Percentiles rank a stretch among this genome's conserved stretches.
Conservation (phyloP, 768 basidiomycete genomes). For the Leccinellum luteum region DNA sequence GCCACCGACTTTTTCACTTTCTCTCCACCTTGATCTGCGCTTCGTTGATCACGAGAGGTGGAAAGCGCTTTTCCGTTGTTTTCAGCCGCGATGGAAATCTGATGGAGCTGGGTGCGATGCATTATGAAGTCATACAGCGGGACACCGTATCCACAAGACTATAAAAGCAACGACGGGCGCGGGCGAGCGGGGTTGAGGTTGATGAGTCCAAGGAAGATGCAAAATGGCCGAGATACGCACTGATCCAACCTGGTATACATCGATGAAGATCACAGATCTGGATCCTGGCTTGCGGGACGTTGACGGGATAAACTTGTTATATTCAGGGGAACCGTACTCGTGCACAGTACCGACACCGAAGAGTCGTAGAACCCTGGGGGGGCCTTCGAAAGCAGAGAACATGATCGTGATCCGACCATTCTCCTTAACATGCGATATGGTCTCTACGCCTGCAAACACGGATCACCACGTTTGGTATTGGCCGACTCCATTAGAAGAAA, state of each 20-base stretch:
- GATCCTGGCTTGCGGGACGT: slow-evolving; percentile 56
- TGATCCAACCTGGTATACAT: slow-evolving; percentile 55
- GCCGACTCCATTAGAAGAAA: background rate
- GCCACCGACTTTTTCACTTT: background rate
- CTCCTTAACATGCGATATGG: slow-evolving; percentile 59
- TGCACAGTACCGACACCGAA: slow-evolving; percentile 59
- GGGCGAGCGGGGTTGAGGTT: too few relatives aligned
- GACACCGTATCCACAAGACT: slow-evolving; percentile 70
- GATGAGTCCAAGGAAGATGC: background rate
- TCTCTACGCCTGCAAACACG: slow-evolving; percentile 46
- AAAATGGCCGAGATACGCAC: slow-evolving; percentile 25
- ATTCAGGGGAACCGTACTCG: slow-evolving; percentile 63
- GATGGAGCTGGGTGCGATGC: slow-evolving; percentile 52
- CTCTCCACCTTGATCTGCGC: background rate
- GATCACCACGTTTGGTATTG: background rate
- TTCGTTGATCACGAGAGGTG: slow-evolving; percentile 1
- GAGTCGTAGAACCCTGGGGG: slow-evolving; percentile 55
- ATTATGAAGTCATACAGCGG: slow-evolving; percentile 58
- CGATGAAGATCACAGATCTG: slow-evolving; percentile 56
- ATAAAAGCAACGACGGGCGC: too few relatives aligned
- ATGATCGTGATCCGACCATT: slow-evolving; percentile 63
- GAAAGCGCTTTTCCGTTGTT: slow-evolving; percentile 31
- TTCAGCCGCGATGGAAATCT: slow-evolving; percentile 42
- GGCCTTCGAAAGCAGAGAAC: slow-evolving; percentile 61
- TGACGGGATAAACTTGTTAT: slow-evolving; percentile 48